Evolutionary conservation across 768 basidiomycete species (phyloP).

Genomic region (Xanthoconium stramineum): DNA sequence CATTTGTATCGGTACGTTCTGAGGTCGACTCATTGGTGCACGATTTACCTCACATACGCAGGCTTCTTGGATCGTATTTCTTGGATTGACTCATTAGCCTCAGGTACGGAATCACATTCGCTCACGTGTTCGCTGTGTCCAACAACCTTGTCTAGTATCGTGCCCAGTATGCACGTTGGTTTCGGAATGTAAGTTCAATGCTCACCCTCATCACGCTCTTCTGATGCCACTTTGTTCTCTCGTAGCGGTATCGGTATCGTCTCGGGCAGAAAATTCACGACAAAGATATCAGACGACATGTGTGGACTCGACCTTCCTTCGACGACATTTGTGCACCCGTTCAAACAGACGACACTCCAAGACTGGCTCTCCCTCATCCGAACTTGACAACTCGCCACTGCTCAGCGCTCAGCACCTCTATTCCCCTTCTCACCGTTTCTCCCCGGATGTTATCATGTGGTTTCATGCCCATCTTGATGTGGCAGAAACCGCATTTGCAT

Average conservation of each 20-base stretch:
- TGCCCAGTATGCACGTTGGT: neutral
- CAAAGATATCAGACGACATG: neutral
- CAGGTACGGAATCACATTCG: slow-evolving; percentile 4
- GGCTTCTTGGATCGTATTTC: neutral
- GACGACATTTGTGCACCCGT: slow-evolving; percentile 5
- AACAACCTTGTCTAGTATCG: neutral
- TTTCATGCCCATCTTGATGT: slow-evolving; percentile 8
- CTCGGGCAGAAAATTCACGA: slow-evolving; percentile 11
- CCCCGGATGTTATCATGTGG: neutral
- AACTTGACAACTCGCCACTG: neutral
- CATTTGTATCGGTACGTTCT: slow-evolving; percentile 1
- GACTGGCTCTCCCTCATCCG: slow-evolving; percentile 9
- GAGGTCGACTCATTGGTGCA: neutral
- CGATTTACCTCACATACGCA: neutral
- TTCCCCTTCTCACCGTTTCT: neutral
- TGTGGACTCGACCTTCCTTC: slow-evolving; percentile 12
- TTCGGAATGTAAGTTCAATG: neutral
- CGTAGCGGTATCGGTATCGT: slow-evolving; percentile 5
- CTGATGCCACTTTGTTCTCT: neutral
- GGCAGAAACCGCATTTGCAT: slow-evolving; percentile 7
- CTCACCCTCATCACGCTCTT: neutral
- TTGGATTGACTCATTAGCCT: neutral
- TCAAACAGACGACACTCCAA: slow-evolving; percentile 13
- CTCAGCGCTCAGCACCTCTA: neutral
- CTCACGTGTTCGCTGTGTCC: neutral